Evolutionary conservation across 805 yeast genomes (phyloP), one percentile per base, ranked within the genome.

Genomic region (Kuraishia capsulata): DNA sequence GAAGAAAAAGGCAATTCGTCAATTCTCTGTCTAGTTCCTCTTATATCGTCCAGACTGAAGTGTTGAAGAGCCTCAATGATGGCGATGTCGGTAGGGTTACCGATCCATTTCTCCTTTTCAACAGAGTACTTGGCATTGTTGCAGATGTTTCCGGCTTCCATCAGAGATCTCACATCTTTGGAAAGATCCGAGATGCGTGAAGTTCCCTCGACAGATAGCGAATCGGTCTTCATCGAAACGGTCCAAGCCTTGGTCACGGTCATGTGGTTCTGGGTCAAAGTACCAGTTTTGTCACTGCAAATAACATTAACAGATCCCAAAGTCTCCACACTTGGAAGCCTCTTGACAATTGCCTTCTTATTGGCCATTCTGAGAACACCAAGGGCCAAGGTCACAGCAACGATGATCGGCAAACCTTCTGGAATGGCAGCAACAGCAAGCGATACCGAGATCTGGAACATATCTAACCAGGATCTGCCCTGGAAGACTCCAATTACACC

Each of bases 341-440:
- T 76, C 53, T 89, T 83, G 38, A 92, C 96, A 54, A 92, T 92
- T 3, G 97, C 98, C 51, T 82, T 84, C 49, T 88, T 81, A 38
- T 76, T 78, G 4, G 98, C 97, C 98, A 92, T 92, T 63, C 97
- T 73, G 48, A 92, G 67, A 33, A 92, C 98, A 36, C 98, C 98
- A 18, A 92, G 67, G 0, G 98, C 99, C 45, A 92, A 67, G 0
- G 98, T 92, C 8, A 92, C 98, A 4, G 99, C 90, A 30, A 92
- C 98, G 57, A 92, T 92, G 51, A 92, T 92, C 1, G 99, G 98
- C 48, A 92, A 72, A 39, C 99, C 99, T 61, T 92, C 99, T 4
- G 99, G 99, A 50, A 92, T 92, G 3, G 98, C 98, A 37, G 99
- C 99, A 16, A 92, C 99, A 3, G 98, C 99, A 44, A 92, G 69